Percentiles rank a stretch among this genome's conserved stretches.
phyloP scores from a whole-genome alignment of 306 rosid species.

The Castanea crenata region DNA sequence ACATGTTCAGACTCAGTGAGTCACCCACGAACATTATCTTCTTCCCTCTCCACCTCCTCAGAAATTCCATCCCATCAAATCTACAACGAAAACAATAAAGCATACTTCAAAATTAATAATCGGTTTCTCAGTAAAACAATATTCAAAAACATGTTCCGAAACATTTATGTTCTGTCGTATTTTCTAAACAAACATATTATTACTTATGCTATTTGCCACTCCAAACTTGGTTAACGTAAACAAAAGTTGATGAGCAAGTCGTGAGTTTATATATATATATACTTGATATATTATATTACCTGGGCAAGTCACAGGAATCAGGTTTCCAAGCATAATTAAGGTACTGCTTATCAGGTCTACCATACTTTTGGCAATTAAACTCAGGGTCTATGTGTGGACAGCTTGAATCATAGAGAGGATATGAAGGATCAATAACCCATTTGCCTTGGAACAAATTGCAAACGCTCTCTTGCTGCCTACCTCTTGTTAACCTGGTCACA shows the following conservation, averaged over 20 bases:
- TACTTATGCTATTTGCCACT: too few relatives aligned
- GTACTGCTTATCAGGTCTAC: slow-evolving; percentile 85
- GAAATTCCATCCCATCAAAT: slow-evolving; percentile 64
- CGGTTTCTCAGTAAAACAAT: too few relatives aligned
- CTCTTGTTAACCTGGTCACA: slow-evolving; percentile 37
- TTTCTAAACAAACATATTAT: too few relatives aligned
- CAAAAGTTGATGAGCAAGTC: background rate
- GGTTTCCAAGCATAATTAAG: slow-evolving; percentile 96
- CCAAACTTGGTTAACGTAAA: too few relatives aligned
- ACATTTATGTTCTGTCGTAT: too few relatives aligned
- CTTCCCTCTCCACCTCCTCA: slow-evolving; percentile 75
- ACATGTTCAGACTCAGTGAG: slow-evolving; percentile 96
- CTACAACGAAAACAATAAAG: slow-evolving; percentile 26
- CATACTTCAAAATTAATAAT: too few relatives aligned
- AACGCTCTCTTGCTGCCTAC: slow-evolving; percentile 39
- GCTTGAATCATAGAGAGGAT: slow-evolving; percentile 62
- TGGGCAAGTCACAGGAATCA: slow-evolving; percentile 67
- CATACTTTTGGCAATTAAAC: slow-evolving; percentile 75
- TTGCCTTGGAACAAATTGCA: slow-evolving; percentile 78
- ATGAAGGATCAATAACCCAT: slow-evolving; percentile 78
- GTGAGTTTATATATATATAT: background rate
- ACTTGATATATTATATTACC: slow-evolving; percentile 32
- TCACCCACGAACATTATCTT: slow-evolving; percentile 98
- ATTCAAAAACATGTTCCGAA: too few relatives aligned
- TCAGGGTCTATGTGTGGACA: slow-evolving; percentile 84